phyloP scores from a whole-genome alignment of 257 asterid genomes.

The Agastache rugosa region DNA sequence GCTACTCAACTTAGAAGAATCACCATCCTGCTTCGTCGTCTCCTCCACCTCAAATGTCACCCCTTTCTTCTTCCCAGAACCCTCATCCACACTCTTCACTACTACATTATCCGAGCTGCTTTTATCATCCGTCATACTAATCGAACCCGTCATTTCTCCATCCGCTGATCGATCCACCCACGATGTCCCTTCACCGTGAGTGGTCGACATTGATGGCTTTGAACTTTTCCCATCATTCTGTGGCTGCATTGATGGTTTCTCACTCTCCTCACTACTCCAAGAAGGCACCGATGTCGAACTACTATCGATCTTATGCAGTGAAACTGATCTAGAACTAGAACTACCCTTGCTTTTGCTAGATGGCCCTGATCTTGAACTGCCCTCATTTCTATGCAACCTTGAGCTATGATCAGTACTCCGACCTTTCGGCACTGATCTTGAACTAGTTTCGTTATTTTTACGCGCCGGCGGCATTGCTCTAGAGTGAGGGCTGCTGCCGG shows the following conservation, averaged over 20 bases:
- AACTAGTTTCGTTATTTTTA: constrained; percentile 34
- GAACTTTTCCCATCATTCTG: constrained; percentile 32
- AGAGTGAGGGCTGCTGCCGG: constrained; percentile 42
- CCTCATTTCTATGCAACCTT: constrained; percentile 40
- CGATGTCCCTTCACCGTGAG: constrained; percentile 34
- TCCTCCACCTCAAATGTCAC: constrained; percentile 89
- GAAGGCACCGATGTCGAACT: constrained; percentile 50
- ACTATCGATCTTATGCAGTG: constrained; percentile 38
- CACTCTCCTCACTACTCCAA: constrained; percentile 55
- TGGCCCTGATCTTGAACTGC: constrained; percentile 47
- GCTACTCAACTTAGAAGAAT: constrained; percentile 71
- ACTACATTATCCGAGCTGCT: constrained; percentile 60
- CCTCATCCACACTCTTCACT: constrained; percentile 67
- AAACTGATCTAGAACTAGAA: constrained; percentile 41
- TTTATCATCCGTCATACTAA: constrained; percentile 59
- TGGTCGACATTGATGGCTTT: constrained; percentile 37
- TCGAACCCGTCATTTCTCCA: constrained; percentile 41
- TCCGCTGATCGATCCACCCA: constrained; percentile 36
- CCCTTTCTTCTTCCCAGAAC: constrained; percentile 71
- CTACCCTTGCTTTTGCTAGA: constrained; percentile 36
- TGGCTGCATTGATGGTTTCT: constrained; percentile 38
- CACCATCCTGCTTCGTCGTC: constrained; percentile 63
- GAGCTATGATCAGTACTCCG: constrained; percentile 34
- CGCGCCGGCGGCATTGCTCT: constrained; percentile 36
- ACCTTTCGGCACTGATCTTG: constrained; percentile 49